Base-by-base conservation (phyloP, 1,284 basidiomycete species). In the Moniliella sp. region DNA sequence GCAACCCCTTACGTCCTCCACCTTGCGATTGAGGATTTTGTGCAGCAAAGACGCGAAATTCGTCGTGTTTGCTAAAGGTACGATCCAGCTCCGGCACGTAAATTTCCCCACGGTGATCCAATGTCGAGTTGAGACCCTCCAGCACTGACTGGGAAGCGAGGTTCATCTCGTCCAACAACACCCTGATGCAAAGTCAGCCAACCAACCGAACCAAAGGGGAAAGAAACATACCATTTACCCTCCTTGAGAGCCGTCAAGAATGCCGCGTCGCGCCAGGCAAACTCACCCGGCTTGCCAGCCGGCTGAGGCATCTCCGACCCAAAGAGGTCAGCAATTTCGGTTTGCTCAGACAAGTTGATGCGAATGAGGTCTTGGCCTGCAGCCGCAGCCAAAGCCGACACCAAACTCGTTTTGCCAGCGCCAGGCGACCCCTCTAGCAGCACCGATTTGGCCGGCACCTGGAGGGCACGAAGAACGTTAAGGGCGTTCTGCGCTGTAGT, bases 331-430 rank as follows among this genome's bases (percentile, higher is more conserved):
- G 83, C 75, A 11, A 97, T 69, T 61, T 99, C 91, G 0, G 91
- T 97, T 63, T 99, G 91, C 53, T 97, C 91, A 4, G 93, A 97
- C 21, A 99, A 65, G 63, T 99, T 99, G 69, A 99, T 91, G n/a
- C 93, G 76, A 54, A 76, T 81, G 10, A 99, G 68, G 17, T 69
- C 63, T 50, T 83, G 73, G 9, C 82, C 79, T 13, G 77, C 69
- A 5, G 78, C 65, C 37, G 74, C 74, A 12, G 86, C 83, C 2
- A 99, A 66, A 3, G 91, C 86, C 10, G 75, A 70, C 35, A 99
- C 69, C 3, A 99, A 69, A 57, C 81, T 91, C 0, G 93, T 99
- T 65, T 99, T 99, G 4, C 93, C 91, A n/a, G 97, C 91, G 2
- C 91, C 91, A 3, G 93, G 93, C 58, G 83, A 93, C 2, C 91